These are phyloP conservation scores for Camellia sinensis DNA, from an alignment of 148 eudicot species.

Conservation along the genomic window DNA sequence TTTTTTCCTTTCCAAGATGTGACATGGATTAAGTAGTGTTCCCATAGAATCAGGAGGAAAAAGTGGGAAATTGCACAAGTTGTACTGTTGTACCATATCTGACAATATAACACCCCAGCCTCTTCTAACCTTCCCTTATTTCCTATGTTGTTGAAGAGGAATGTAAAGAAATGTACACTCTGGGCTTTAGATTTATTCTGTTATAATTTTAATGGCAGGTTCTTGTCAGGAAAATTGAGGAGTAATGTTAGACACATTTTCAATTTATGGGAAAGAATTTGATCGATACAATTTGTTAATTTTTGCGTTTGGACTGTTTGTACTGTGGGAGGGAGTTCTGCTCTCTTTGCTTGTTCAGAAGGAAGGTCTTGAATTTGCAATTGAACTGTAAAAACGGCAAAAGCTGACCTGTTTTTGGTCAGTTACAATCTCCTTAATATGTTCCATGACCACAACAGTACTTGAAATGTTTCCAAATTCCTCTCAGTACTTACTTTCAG, in stretches of 20 bases:
- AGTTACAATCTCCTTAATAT: too few species aligned
- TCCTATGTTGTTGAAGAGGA: conserved; percentile 9
- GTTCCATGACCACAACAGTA: background rate
- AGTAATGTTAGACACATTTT: background rate
- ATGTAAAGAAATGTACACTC: background rate
- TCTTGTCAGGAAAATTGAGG: background rate
- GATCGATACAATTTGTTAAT: background rate
- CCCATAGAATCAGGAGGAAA: background rate
- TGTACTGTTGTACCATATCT: background rate
- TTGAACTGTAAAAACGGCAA: background rate
- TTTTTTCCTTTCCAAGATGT: background rate
- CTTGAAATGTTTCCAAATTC: too few species aligned
- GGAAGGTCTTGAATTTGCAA: background rate
- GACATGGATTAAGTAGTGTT: background rate
- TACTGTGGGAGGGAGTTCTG: background rate
- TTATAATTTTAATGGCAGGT: background rate
- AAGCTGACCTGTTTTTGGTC: background rate
- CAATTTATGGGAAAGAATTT: background rate
- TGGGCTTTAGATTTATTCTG: background rate
- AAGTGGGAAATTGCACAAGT: background rate
- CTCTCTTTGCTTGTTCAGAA: background rate
- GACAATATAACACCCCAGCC: background rate
- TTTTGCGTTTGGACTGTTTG: background rate
- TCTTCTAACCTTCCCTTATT: conserved; percentile 4
- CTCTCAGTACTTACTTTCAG: too few species aligned